These are phyloP conservation scores for Cydonia oblonga DNA, from an alignment of 331 rosid species.

Conservation along the genomic window DNA sequence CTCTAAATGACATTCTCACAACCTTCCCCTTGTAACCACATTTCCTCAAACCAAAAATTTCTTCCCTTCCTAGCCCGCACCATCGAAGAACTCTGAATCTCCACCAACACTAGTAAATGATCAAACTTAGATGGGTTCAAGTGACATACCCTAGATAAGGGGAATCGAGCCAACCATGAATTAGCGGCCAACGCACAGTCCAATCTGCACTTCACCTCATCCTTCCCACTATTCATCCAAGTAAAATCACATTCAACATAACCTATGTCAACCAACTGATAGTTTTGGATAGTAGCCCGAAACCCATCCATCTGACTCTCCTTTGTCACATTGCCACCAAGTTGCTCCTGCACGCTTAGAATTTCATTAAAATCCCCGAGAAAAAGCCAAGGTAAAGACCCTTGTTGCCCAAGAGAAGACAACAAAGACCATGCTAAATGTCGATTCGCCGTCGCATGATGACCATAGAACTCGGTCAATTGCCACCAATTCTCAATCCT, in stretches of 20 bases:
- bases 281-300: neutral
- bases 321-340: neutral
- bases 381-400: neutral
- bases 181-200: neutral
- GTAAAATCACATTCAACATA: neutral
- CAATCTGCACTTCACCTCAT: neutral
- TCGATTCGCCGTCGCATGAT: fast-evolving
- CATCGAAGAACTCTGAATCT: neutral
- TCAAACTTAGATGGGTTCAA: neutral
- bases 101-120: neutral
- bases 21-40: neutral
- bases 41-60: neutral
- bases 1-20: neutral
- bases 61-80: neutral
- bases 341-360: neutral
- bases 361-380: neutral
- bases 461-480: neutral
- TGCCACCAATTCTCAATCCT: neutral
- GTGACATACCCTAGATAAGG: neutral
- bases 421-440: neutral
- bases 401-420: fast-evolving
- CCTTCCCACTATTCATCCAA: neutral
- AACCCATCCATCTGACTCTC: neutral
- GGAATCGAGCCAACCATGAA: neutral
- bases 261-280: neutral